A percentile compares a stretch with the other conserved stretches of the same genome.
Conservation (phyloP, 305 asterid species). For the Fraxinus velutina region DNA sequence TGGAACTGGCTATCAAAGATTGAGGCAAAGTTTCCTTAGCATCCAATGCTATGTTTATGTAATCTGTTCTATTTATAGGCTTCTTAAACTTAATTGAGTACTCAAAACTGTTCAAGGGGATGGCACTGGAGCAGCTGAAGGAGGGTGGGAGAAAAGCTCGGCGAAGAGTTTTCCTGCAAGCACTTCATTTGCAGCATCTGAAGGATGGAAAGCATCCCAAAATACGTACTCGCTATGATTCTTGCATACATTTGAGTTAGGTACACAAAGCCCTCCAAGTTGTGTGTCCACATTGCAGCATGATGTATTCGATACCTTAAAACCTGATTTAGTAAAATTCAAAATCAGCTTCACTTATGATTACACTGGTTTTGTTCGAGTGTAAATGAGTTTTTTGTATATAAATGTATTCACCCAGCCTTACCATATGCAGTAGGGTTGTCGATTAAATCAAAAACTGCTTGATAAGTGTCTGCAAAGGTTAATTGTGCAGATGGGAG, state of each 20-base stretch:
- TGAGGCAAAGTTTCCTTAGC: neutral
- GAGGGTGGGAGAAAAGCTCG: conserved; percentile 27
- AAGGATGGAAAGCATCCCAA: conserved; percentile 84
- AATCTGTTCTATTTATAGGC: neutral
- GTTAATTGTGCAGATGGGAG: conserved; percentile 50
- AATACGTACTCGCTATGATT: conserved; percentile 59
- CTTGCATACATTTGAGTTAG: conserved; percentile 53
- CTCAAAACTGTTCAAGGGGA: conserved; percentile 16
- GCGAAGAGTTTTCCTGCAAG: conserved; percentile 53
- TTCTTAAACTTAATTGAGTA: neutral
- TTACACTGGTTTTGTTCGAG: neutral
- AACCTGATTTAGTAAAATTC: conserved; percentile 32
- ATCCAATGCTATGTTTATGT: neutral
- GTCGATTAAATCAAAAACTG: conserved; percentile 55
- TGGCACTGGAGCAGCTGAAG: conserved; percentile 44
- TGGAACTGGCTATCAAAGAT: neutral
- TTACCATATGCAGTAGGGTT: conserved; percentile 62
- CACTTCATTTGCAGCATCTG: conserved; percentile 77
- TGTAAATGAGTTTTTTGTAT: neutral
- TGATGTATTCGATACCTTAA: conserved; percentile 67
- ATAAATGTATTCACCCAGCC: neutral
- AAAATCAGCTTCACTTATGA: neutral
- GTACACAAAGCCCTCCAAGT: conserved; percentile 66
- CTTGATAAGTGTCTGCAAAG: conserved; percentile 57
- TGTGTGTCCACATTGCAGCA: conserved; percentile 69